Base-by-base conservation (phyloP, 140 eudicot species). In the Artemisia princeps region DNA sequence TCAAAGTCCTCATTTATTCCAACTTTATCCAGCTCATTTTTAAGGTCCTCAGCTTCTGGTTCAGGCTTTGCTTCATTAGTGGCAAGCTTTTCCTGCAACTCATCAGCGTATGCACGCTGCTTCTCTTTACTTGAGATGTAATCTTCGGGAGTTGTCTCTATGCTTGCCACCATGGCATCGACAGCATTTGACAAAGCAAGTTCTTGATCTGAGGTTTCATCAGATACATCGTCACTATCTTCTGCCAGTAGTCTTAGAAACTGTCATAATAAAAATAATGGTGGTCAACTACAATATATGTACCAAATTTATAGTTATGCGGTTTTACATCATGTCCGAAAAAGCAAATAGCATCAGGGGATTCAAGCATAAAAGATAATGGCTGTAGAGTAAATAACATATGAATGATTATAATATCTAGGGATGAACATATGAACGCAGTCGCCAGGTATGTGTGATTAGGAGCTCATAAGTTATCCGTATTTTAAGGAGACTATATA, bases 111-210 rank as follows among this genome's bases (percentile, higher is more conserved):
- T 58, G 84, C 90, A 22, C 83, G 90, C 74, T 78, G 95, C 81
- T 84, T 88, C 65, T 84, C 95, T 81, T 66, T 80, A 67, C 75
- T 80, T 51, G 75, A 59, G 64, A 69, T 75, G 23, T 72, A 64
- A 70, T 83, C 84, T 54, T 55, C 79, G 3, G 82, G 67, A 52
- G 83, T 73, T 56, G 46, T 56, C 72, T 84, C 94, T 61, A 88
- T 86, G 82, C 86, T 86, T 57, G 84, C 81, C 57, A 72, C 84
- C 95, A 88, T 84, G 56, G 90, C 85, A 74, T 81, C 80, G 28
- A 92, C 78, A 30, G 88, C 89, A 67, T 88, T 92, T 20, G 95
- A 59, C 63, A 92, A 77, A 57, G 90, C 95, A 66, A 76, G 83
- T 72, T 92, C 96, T 72, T 69, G 77, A 37, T 92, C 99, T 49